Base-by-base conservation (phyloP, 2,329 filamentous ascomycete genomes). In the Arachnopeziza araneosa region DNA sequence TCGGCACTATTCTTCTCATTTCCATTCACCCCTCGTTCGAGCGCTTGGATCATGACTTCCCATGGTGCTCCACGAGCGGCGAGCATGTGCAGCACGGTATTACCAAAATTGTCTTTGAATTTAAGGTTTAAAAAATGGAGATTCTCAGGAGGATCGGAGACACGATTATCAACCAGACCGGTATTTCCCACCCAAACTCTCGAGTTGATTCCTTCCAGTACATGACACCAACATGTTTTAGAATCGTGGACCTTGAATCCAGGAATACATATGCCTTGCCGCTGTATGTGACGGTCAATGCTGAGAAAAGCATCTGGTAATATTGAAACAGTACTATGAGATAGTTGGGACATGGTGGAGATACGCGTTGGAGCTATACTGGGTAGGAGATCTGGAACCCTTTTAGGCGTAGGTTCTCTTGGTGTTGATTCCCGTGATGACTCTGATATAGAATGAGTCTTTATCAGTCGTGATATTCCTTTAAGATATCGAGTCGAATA, bases 41-140 rank as follows among this genome's bases (percentile, higher is more conserved):
- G 36, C 21, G 54, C 59, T 19, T 60, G 24, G 19, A 64, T 22
- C 24, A 66, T 63, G 7, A 58, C 52, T 1, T 52, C n/a, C 19
- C 64, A 57, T 4, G 55, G 36, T 1, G 62, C 58, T 44, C 59
- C 60, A 24, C 62, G 62, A 23, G 58, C 56, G 50, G 64, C 64
- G 55, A 66, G 60, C 50, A 66, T 57, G 23, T 66, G 64, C 10
- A 66, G 69, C 2, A 76, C 65, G 0, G 78, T 80, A 65, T 83
- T 82, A 0, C 77, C 77, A 61, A 81, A 81, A 2, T 52, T 24
- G 51, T 66, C 64, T 4, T 50, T 49, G 48, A 63, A 64, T 17
- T 54, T 48, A 24, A 63, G 24, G 44, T 60, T 49, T 8, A 61
- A 32, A 24, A 52, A 14, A 22, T 53, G 44, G 32, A 58, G 23